Evolutionary conservation across 2,329 filamentous ascomycete genomes (phyloP).

Genomic region (Ceratocystis harringtonii): DNA sequence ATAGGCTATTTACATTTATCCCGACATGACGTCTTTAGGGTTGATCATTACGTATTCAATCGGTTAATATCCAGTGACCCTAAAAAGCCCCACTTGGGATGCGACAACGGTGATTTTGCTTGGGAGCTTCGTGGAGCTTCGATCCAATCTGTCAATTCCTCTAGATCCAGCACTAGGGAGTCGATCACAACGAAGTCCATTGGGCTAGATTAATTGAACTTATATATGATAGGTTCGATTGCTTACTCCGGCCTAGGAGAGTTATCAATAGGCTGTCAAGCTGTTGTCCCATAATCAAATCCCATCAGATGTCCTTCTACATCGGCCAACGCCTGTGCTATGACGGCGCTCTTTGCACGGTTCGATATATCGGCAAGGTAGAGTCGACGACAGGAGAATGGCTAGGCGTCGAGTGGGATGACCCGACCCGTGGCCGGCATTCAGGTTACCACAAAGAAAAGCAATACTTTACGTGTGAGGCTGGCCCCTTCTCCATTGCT

Average conservation of each 20-base stretch:
- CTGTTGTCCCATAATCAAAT: neutral
- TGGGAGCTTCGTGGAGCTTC: neutral
- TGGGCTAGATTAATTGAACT: neutral
- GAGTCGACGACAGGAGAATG: conserved; percentile 62
- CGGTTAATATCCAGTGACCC: neutral
- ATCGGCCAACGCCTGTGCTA: conserved; percentile 69
- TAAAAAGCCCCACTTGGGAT: neutral
- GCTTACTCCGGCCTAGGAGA: neutral
- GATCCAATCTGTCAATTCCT: neutral
- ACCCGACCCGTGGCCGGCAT: conserved; percentile 73
- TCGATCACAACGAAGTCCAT: neutral
- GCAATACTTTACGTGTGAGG: conserved; percentile 69
- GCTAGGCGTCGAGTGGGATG: conserved; percentile 97
- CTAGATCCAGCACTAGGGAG: neutral
- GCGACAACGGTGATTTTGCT: neutral
- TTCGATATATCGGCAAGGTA: conserved; percentile 68
- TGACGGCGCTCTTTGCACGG: conserved; percentile 61
- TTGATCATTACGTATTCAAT: neutral
- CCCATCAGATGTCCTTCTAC: conserved; percentile 30
- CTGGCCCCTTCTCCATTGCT: neutral
- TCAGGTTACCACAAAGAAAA: conserved; percentile 66
- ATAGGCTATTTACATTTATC: neutral
- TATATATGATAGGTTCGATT: neutral
- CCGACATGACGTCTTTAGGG: neutral
- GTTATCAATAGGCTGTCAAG: neutral